A percentile compares a stretch with the other conserved stretches of the same genome.
phyloP scores from a whole-genome alignment of 371 early-diverging fungal species.

The Lichtheimia corymbifera region DNA sequence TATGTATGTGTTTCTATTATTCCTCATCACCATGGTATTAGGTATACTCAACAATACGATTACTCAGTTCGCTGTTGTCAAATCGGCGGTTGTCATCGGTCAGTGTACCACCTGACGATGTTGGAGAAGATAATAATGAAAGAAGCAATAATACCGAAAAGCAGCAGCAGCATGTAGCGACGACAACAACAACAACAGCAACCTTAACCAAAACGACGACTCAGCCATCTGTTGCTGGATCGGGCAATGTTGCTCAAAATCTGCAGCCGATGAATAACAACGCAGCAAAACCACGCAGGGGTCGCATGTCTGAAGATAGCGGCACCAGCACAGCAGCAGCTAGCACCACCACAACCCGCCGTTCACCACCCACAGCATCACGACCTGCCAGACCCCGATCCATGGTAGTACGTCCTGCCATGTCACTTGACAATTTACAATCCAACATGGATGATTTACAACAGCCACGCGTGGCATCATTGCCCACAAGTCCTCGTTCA shows the following conservation, averaged over 20 bases:
- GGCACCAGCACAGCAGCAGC: background rate
- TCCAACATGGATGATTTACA: background rate
- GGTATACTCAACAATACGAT: no score
- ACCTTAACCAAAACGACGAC: no score
- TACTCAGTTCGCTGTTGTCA: no score
- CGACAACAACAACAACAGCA: no score
- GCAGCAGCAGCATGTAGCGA: no score
- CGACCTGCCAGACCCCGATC: background rate
- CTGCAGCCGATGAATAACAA: background rate
- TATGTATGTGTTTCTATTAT: slow-evolving; percentile 1
- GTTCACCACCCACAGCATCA: background rate
- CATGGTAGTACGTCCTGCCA: slow-evolving; percentile 25
- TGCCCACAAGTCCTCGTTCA: slow-evolving; percentile 2
- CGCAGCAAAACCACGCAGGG: background rate
- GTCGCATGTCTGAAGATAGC: background rate
- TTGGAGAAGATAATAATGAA: no score
- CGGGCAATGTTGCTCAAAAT: background rate
- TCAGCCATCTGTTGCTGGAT: no score
- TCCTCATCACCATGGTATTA: no score
- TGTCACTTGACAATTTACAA: slow-evolving; percentile 16
- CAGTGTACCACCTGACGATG: no score
- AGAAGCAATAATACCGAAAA: no score
- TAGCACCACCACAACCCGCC: background rate
- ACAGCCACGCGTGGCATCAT: slow-evolving; percentile 12
- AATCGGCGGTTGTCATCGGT: no score